phyloP scores from a whole-genome alignment of 768 basidiomycete genomes.

The Kwoniella botswanensis region DNA sequence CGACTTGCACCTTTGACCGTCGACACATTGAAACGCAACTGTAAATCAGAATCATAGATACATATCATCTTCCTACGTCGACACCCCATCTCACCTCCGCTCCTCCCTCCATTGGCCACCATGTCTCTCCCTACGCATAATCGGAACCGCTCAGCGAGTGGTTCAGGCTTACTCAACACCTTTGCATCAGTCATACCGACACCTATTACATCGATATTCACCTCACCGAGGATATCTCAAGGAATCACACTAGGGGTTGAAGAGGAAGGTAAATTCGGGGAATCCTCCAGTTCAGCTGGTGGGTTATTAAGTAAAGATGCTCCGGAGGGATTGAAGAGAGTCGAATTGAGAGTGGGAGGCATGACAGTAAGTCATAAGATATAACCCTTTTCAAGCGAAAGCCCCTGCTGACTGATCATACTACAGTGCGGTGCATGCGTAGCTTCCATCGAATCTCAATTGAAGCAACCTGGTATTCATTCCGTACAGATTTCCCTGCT shows the following conservation, averaged over 20 bases:
- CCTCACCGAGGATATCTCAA: conserved; percentile 23
- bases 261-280: conserved; percentile 29
- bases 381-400: background rate
- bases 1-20: background rate
- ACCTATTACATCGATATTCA: conserved; percentile 25
- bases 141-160: conserved; percentile 16
- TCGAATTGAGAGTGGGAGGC: conserved; percentile 54
- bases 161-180: conserved; percentile 17
- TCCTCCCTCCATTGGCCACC: too few species aligned
- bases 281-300: conserved; percentile 15
- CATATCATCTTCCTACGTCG: background rate
- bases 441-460: conserved; percentile 54
- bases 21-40: background rate
- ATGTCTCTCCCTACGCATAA: conserved; percentile 12
- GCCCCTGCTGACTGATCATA: conserved; percentile 7
- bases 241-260: conserved; percentile 19
- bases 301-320: conserved; percentile 22
- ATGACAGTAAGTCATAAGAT: conserved; percentile 50
- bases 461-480: conserved; percentile 80
- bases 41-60: background rate
- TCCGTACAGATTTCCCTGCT: conserved; percentile 95
- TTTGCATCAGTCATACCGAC: conserved; percentile 16
- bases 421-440: conserved; percentile 59
- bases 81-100: background rate
- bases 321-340: conserved; percentile 28